Evolutionary conservation across 768 basidiomycete species (phyloP), one percentile per base, ranked within the genome.

Genomic region (Favolaschia claudopus): DNA sequence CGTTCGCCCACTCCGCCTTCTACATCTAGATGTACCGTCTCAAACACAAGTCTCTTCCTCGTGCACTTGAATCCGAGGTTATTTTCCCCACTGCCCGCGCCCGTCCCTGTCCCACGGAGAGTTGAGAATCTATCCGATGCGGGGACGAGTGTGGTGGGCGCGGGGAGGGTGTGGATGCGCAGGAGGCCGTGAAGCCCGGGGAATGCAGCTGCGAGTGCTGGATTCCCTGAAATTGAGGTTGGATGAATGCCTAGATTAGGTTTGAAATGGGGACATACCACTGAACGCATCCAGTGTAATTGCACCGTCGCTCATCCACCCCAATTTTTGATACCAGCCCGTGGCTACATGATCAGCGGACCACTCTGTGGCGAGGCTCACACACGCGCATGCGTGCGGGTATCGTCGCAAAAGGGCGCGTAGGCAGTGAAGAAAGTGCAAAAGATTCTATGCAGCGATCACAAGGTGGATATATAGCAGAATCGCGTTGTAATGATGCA

Each of bases 41-140:
- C 96, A 65, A 99, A 85, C 20, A 96, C 77, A 55, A 98, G 81
- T 46, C 94, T 79, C 70, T 92, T 94, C 66, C 96, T 81, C 67
- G 89, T 97, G 68, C 93, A 91, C 71, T 89, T 92, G 82, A 99
- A 99, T 13, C 91, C 95, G 8, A 99, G 82, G 67, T 99, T 98
- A 75, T 99, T 99, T 72, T 98, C 96, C 8, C 95, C 92, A n/a
- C 87, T 86, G 0, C n/a, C n/a, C n/a, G n/a, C n/a, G n/a, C 88
- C 89, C 7, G 34, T 33, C 14, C 83, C 82, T 13, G 76, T 77
- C 13, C 94, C 95, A 12, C 96, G 89, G 40, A 99, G 80, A 6
- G 85, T 81, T 6, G 96, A 99, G 60, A 87, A 87, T 64, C 85
- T 89, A 65, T 95, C 89, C 56, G 93, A 93, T 0, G 92, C 85